Percentiles rank a stretch among this genome's conserved stretches.
Conservation (phyloP, 139 green algal genomes). For the Mesostigma viride region DNA sequence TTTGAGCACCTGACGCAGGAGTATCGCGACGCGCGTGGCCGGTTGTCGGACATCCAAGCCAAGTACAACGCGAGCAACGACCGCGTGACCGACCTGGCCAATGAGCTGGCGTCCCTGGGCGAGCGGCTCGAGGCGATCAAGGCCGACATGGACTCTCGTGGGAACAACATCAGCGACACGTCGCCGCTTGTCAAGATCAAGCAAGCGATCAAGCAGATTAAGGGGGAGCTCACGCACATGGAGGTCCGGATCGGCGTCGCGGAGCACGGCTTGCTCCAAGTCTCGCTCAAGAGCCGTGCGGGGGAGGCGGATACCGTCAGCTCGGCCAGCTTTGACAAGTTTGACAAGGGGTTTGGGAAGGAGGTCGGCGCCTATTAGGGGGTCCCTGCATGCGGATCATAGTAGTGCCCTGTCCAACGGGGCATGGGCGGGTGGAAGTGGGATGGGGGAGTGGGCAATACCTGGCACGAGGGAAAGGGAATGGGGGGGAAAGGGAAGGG, state of each 20-base stretch:
- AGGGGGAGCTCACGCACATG: constrained; percentile 43
- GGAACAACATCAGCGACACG: constrained; percentile 60
- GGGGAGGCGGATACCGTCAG: no score
- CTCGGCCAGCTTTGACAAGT: no score
- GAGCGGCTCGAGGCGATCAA: constrained; percentile 26
- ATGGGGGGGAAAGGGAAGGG: no score
- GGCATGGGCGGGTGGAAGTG: no score
- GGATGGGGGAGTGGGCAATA: no score
- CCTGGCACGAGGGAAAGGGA: no score
- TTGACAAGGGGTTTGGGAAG: no score
- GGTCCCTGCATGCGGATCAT: no score
- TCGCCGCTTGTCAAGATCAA: constrained; percentile 60
- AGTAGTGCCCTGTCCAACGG: no score
- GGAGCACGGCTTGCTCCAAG: constrained; percentile 44
- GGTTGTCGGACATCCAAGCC: constrained; percentile 40
- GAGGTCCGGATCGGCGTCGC: constrained; percentile 36
- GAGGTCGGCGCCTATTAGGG: no score
- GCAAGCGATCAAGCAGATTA: constrained; percentile 52
- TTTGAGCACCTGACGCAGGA: constrained; percentile 49
- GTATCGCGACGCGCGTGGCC: constrained; percentile 38
- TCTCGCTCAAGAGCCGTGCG: no score
- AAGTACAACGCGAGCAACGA: constrained; percentile 46
- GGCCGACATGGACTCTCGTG: constrained; percentile 48
- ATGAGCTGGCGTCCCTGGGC: constrained; percentile 32
- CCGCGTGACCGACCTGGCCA: constrained; percentile 49